phyloP scores from a whole-genome alignment of 2,329 filamentous ascomycete species.

The Sclerotinia spermophila region DNA sequence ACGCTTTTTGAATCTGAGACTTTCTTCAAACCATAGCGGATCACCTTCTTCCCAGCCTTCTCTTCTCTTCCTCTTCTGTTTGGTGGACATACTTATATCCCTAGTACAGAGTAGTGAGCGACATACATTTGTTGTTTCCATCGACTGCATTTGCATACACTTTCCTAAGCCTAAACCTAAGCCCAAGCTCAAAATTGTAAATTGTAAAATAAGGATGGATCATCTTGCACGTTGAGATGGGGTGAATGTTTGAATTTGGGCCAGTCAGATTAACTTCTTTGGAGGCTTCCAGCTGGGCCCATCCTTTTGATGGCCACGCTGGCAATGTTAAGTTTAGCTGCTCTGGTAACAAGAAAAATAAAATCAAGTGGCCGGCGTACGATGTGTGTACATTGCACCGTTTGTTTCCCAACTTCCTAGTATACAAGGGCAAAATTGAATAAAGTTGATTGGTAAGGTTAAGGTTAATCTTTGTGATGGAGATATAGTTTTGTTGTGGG shows the following conservation, averaged over 20 bases:
- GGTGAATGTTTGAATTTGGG: not conserved
- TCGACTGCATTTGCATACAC: not conserved
- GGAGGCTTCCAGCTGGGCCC: not conserved
- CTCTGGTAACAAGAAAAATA: not conserved
- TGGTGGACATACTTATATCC: not conserved
- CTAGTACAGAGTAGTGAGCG: too few relatives aligned
- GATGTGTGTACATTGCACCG: not conserved
- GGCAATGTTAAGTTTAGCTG: not conserved
- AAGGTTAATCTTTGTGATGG: not conserved
- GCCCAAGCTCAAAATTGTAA: not conserved
- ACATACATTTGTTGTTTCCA: not conserved
- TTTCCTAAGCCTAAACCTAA: not conserved
- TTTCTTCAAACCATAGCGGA: not conserved
- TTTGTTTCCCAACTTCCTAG: too few relatives aligned
- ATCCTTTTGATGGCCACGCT: conserved; percentile 5
- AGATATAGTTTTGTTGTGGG: not conserved
- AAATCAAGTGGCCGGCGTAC: not conserved
- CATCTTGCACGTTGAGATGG: not conserved
- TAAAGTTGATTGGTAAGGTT: not conserved
- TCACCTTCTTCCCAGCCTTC: conserved; percentile 1
- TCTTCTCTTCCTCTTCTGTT: not conserved
- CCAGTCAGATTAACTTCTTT: not conserved
- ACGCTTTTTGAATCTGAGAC: not conserved
- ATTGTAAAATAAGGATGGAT: not conserved
- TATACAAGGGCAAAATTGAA: not conserved